Evolutionary conservation across 2,329 filamentous ascomycete species (phyloP), one percentile per base, ranked within the genome.

Genomic region (Endoconidiophora polonica): DNA sequence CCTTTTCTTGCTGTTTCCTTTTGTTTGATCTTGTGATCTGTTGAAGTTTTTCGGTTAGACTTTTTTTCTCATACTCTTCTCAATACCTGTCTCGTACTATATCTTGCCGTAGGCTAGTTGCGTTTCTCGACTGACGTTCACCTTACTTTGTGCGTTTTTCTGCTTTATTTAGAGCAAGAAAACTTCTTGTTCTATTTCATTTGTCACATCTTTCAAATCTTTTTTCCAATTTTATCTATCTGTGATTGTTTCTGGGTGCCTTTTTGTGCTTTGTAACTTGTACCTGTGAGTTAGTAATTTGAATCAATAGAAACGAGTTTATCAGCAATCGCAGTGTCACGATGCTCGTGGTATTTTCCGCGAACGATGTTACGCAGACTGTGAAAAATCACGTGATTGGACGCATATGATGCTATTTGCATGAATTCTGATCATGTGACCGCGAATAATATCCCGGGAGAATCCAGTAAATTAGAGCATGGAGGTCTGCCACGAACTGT

Each of bases 1-100:
- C 49, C 48, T 46, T 23, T n/a, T 40, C 23, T 42, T 49, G 10
- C 18, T 46, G 26, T 46, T 40, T 10, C 38, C 24, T 24, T 42
- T 29, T 26, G 26, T 44, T 49, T 18, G 42, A 50, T 29, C 22
- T 26, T 20, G 16, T 26, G 41, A 14, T 42, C 6, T 48, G 10
- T 16, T 48, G 14, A 18, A 26, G 29, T n/a, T 42, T 44, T 45
- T 44, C 16, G 36, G 41, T 29, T 49, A 26, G 22, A 44, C 41
- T 33, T 33, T 43, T 43, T 49, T 42, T 52, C 24, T 48, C 20
- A 7, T 40, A 36, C 4, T 26, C 23, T 26, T 20, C 22, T 12
- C 16, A 33, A 6, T 12, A 43, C 16, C 26, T 18, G 23, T 18
- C 23, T 37, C 33, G 22, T 10, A 18, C n/a, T 33, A 20, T 29